Evolutionary conservation across 768 basidiomycete species (phyloP).

Genomic region (Tremella fuciformis): DNA sequence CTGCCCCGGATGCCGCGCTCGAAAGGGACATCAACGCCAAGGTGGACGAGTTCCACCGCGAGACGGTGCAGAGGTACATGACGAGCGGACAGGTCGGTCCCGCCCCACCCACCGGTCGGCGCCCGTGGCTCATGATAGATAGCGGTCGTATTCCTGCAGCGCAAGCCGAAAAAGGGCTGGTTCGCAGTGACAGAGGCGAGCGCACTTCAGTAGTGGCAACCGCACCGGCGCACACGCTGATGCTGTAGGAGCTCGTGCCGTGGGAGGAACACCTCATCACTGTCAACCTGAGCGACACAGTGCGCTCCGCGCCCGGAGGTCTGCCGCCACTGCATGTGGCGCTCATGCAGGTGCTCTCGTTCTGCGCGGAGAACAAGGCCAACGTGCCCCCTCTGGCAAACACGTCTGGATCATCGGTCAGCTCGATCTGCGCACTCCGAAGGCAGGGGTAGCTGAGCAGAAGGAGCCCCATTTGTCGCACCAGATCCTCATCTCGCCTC

Average conservation of each 20-base stretch:
- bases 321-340: constrained; percentile 15
- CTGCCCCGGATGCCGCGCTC: constrained; percentile 9
- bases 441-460: constrained; percentile 3
- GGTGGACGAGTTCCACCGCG: constrained; percentile 21
- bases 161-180: constrained; percentile 41
- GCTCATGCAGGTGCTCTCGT: constrained; percentile 32
- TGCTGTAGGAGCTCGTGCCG: constrained; percentile 39
- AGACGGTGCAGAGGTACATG: constrained; percentile 11
- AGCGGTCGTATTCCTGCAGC: constrained; percentile 43
- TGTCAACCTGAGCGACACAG: background rate
- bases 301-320: background rate
- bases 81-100: constrained; percentile 23
- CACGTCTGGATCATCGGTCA: constrained; percentile 15
- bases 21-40: constrained; percentile 20
- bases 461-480: constrained; percentile 25
- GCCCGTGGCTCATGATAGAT: constrained; percentile 18
- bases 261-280: constrained; percentile 49
- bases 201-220: background rate
- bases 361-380: constrained; percentile 32
- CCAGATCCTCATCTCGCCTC: constrained; percentile 43
- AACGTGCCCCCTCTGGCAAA: constrained; percentile 30
- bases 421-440: background rate
- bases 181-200: constrained; percentile 48
- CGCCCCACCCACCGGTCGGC: background rate
- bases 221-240: constrained; percentile 6